These are phyloP conservation scores for Didymella keratinophila DNA, from an alignment of 2,329 filamentous ascomycete species.

Conservation along the genomic window DNA sequence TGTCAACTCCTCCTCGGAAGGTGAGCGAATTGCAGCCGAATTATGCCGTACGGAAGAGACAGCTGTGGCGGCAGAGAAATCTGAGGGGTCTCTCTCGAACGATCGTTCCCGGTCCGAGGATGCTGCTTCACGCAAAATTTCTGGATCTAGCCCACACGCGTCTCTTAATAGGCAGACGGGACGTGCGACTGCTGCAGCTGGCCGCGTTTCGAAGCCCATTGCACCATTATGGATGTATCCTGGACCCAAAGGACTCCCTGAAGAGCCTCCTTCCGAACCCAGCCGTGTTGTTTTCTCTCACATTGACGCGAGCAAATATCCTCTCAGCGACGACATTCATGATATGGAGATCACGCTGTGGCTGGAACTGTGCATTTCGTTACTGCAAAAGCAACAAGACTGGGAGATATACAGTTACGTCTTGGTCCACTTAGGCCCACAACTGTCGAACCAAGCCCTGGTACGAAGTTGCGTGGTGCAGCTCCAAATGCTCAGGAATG, in stretches of 20 bases:
- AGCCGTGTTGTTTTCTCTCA: conserved; percentile 62
- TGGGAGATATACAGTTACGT: conserved; percentile 96
- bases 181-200: conserved; percentile 33
- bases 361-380: conserved; percentile 77
- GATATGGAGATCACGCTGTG: conserved; percentile 64
- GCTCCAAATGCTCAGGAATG: conserved; percentile 75
- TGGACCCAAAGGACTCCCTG: conserved; percentile 62
- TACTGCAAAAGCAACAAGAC: conserved; percentile 77
- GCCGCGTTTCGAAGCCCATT: conserved; percentile 45
- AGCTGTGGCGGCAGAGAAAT: conserved; percentile 54
- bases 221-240: conserved; percentile 65
- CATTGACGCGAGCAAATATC: conserved; percentile 48
- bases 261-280: conserved; percentile 58
- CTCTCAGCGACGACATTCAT: conserved; percentile 48
- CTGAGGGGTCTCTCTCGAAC: conserved; percentile 47
- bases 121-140: conserved; percentile 38
- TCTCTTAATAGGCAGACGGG: conserved; percentile 42
- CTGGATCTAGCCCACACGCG: conserved; percentile 43
- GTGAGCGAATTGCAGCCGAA: conserved; percentile 73
- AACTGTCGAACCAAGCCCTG: conserved; percentile 87
- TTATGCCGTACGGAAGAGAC: conserved; percentile 70
- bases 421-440: conserved; percentile 83
- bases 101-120: conserved; percentile 42
- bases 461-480: conserved; percentile 78
- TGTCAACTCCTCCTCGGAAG: conserved; percentile 74